These are phyloP conservation scores for Verticillium zaregamsianum DNA, from an alignment of 2,329 filamentous ascomycete genomes.

Conservation along the genomic window DNA sequence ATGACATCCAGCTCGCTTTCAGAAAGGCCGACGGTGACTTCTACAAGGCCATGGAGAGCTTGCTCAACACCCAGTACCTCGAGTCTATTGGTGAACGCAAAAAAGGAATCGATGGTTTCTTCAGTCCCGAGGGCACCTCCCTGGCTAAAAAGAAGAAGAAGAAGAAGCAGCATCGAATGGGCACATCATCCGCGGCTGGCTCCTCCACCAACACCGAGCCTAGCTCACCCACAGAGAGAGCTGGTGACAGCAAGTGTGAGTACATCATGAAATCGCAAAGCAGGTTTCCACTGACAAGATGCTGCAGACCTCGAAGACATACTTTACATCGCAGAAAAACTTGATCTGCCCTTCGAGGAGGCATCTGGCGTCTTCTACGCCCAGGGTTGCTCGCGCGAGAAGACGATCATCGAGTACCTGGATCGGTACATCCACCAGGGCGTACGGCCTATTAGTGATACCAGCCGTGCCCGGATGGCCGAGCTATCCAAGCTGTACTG, in stretches of 20 bases:
- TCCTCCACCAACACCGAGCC: slow-evolving; percentile 6
- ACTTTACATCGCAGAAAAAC: slow-evolving; percentile 37
- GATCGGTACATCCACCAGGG: slow-evolving; percentile 36
- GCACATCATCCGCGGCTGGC: background rate
- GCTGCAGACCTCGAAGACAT: slow-evolving; percentile 33
- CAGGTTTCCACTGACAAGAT: background rate
- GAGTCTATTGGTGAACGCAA: slow-evolving; percentile 58
- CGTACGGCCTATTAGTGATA: slow-evolving; percentile 24
- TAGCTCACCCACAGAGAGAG: background rate
- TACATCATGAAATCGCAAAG: background rate
- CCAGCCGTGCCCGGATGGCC: slow-evolving; percentile 22
- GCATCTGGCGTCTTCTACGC: slow-evolving; percentile 35
- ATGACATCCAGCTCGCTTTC: slow-evolving; percentile 63
- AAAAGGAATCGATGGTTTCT: slow-evolving; percentile 83
- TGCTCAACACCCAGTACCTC: slow-evolving; percentile 76
- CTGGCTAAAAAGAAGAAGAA: slow-evolving; percentile 11
- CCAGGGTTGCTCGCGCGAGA: slow-evolving; percentile 31
- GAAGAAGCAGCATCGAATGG: slow-evolving; percentile 30
- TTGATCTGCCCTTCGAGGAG: slow-evolving; percentile 35
- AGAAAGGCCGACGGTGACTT: slow-evolving; percentile 65
- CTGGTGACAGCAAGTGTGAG: background rate
- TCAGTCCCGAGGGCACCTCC: slow-evolving; percentile 44
- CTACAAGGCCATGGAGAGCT: slow-evolving; percentile 68
- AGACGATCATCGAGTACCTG: slow-evolving; percentile 36
- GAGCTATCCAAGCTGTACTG: slow-evolving; percentile 32